phyloP scores from a whole-genome alignment of 495 filamentous ascomycete species.

The Neurospora tetraspora region DNA sequence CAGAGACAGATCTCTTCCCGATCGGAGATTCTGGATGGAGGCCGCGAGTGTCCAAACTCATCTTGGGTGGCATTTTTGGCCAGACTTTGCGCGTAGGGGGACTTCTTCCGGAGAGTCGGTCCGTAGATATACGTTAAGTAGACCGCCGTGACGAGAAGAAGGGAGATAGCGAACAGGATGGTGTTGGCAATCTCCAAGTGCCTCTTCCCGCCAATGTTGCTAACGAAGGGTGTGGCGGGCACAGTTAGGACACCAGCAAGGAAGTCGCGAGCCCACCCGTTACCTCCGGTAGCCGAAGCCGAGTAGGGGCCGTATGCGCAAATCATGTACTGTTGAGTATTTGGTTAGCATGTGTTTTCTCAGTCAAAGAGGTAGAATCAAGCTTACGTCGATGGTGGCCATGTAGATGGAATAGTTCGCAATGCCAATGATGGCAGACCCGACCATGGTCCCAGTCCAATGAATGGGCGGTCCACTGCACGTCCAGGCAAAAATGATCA shows the following conservation, averaged over 20 bases:
- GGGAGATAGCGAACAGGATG: slow-evolving; percentile 59
- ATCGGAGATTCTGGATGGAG: background rate
- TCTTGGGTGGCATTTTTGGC: slow-evolving; percentile 17
- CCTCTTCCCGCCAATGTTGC: slow-evolving; percentile 44
- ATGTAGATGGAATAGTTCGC: slow-evolving; percentile 67
- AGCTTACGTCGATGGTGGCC: slow-evolving; percentile 56
- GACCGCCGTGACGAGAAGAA: slow-evolving; percentile 59
- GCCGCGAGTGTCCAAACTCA: slow-evolving; percentile 1
- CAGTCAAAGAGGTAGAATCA: background rate
- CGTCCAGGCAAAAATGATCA: slow-evolving; percentile 62
- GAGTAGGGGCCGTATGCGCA: slow-evolving; percentile 68
- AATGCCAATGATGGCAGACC: slow-evolving; percentile 52
- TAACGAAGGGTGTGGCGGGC: slow-evolving; percentile 61
- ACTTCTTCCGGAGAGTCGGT: slow-evolving; percentile 54
- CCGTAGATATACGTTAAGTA: slow-evolving; percentile 75
- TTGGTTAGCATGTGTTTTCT: background rate
- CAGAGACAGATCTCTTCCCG: background rate
- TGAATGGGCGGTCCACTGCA: slow-evolving; percentile 50
- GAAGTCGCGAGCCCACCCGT: slow-evolving; percentile 65
- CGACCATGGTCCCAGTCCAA: slow-evolving; percentile 53
- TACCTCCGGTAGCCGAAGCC: slow-evolving; percentile 68
- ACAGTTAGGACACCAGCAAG: slow-evolving; percentile 70
- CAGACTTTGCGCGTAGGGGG: slow-evolving; percentile 66
- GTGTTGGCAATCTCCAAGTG: slow-evolving; percentile 62
- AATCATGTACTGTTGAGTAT: slow-evolving; percentile 53